Evolutionary conservation across 2,329 filamentous ascomycete genomes (phyloP).

Genomic region (Tolypocladium cylindrosporum): DNA sequence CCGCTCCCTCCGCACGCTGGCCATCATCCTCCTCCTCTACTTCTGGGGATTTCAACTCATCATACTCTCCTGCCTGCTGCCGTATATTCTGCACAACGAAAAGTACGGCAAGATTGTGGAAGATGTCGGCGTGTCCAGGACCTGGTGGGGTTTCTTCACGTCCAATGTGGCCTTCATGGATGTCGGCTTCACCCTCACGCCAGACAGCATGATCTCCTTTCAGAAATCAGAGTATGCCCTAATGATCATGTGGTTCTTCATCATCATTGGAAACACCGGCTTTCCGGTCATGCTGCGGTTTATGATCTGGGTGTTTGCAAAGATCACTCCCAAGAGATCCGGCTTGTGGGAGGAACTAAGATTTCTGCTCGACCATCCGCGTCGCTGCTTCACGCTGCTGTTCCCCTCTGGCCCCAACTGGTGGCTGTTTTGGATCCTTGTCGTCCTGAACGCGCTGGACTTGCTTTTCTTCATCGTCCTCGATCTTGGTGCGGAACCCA

Average conservation of each 20-base stretch:
- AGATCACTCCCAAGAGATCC: slow-evolving; percentile 52
- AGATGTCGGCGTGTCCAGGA: slow-evolving; percentile 48
- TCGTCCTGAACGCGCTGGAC: slow-evolving; percentile 75
- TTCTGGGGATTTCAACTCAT: slow-evolving; percentile 76
- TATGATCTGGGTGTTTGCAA: slow-evolving; percentile 75
- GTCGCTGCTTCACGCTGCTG: slow-evolving; percentile 89
- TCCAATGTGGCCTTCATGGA: slow-evolving; percentile 86
- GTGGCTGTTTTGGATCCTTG: slow-evolving; percentile 86
- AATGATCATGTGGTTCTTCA: slow-evolving; percentile 71
- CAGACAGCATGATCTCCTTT: slow-evolving; percentile 90
- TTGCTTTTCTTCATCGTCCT: slow-evolving; percentile 86
- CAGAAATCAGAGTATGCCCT: slow-evolving; percentile 66
- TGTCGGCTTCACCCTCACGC: slow-evolving; percentile 84
- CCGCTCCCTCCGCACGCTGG: slow-evolving; percentile 77
- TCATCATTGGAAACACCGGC: slow-evolving; percentile 89
- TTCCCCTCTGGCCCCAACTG: slow-evolving; percentile 87
- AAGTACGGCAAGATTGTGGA: slow-evolving; percentile 59
- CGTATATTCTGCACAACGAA: slow-evolving; percentile 63
- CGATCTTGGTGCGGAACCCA: slow-evolving; percentile 65
- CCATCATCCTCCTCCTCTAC: slow-evolving; percentile 67
- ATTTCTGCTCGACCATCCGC: slow-evolving; percentile 88
- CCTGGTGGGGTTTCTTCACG: slow-evolving; percentile 93
- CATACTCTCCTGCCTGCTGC: slow-evolving; percentile 61
- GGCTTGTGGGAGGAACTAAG: slow-evolving; percentile 81
- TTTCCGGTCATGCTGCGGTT: slow-evolving; percentile 93